Conservation (phyloP, 2,329 filamentous ascomycete genomes). For the Colletotrichum lini region DNA sequence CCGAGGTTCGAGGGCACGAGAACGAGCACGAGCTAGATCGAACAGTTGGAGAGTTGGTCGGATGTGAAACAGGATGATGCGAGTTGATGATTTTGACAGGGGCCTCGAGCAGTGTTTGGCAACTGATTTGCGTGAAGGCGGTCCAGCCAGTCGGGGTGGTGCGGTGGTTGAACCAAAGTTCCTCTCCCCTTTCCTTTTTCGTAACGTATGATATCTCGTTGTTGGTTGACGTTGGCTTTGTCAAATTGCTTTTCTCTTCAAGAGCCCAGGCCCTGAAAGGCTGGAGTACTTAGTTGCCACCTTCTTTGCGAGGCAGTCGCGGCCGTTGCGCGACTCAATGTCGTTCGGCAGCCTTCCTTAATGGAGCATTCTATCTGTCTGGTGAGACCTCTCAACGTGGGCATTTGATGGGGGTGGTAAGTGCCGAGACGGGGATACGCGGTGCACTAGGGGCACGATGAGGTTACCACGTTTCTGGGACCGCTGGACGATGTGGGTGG, state of each 20-base stretch:
- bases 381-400: neutral
- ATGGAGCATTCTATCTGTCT: neutral
- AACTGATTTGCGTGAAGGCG: neutral
- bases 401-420: slow-evolving; percentile 2
- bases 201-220: slow-evolving; percentile 1
- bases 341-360: neutral
- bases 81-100: neutral
- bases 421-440: slow-evolving; percentile 19
- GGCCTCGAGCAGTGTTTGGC: neutral
- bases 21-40: slow-evolving; percentile 10
- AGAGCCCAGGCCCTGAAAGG: neutral
- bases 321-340: slow-evolving; percentile 9
- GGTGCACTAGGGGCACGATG: slow-evolving; percentile 8
- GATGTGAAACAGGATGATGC: neutral
- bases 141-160: neutral
- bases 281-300: slow-evolving; percentile 10
- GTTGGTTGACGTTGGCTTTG: neutral
- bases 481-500: neutral
- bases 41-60: neutral
- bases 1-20: slow-evolving; percentile 9
- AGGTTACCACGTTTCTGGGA: slow-evolving; percentile 32
- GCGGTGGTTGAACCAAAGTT: slow-evolving; percentile 10
- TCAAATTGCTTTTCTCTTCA: slow-evolving; percentile 19
- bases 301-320: slow-evolving; percentile 1
- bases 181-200: slow-evolving; percentile 8